Conservation (phyloP, 805 yeast species). For the Metschnikowia continentalis region DNA sequence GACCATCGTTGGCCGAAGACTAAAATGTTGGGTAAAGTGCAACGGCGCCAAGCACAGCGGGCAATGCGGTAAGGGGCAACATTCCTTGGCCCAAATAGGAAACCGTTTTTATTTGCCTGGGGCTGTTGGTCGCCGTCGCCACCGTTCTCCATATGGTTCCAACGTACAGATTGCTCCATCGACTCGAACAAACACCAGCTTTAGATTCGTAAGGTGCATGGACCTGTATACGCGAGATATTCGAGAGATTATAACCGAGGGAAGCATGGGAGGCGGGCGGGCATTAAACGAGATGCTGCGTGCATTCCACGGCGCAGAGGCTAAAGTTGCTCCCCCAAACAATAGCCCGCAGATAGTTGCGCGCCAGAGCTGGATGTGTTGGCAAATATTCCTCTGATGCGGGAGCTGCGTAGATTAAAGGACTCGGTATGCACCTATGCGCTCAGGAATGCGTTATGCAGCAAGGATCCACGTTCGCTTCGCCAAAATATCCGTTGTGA, state of each 20-base stretch:
- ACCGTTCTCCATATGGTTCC: neutral
- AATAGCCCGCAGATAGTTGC: neutral
- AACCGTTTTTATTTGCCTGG: too few species aligned
- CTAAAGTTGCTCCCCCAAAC: neutral
- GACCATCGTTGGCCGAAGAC: neutral
- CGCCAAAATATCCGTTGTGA: neutral
- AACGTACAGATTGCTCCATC: too few species aligned
- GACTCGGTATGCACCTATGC: neutral
- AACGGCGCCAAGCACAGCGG: neutral
- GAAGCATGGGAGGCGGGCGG: neutral
- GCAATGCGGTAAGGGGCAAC: neutral
- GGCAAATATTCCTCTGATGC: neutral
- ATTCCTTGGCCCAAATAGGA: neutral
- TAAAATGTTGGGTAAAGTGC: neutral
- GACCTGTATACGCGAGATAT: constrained; percentile 3
- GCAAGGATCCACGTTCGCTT: neutral
- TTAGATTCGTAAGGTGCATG: neutral
- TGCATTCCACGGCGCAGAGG: neutral
- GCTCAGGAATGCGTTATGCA: neutral
- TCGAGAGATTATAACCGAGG: constrained; percentile 1
- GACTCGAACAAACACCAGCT: neutral
- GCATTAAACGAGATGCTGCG: neutral
- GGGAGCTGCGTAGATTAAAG: neutral
- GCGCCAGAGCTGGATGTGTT: neutral
- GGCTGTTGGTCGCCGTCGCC: neutral